Evolutionary conservation across 2,329 filamentous ascomycete species (phyloP).

Genomic region (Mycosphaerelloides madeirae): DNA sequence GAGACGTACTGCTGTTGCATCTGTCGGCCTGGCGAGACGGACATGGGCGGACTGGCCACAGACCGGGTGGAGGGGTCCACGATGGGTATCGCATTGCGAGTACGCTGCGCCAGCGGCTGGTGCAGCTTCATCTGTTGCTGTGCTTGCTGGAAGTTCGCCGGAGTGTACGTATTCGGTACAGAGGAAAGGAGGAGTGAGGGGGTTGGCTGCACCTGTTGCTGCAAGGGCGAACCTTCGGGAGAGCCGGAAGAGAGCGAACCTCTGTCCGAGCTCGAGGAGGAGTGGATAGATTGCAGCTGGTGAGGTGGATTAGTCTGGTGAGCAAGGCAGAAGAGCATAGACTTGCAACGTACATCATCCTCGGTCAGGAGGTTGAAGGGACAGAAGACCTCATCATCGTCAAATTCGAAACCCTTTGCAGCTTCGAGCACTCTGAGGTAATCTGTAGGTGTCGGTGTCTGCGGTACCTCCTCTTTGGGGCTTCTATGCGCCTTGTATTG

Average conservation of each 20-base stretch:
- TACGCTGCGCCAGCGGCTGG: conserved; percentile 82
- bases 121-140: conserved; percentile 72
- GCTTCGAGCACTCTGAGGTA: conserved; percentile 89
- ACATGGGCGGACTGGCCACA: conserved; percentile 81
- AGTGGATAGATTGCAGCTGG: conserved; percentile 82
- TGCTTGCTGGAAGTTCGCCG: conserved; percentile 58
- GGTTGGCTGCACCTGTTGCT: conserved; percentile 70
- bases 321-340: conserved; percentile 10
- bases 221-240: conserved; percentile 83
- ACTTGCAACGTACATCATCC: conserved; percentile 65
- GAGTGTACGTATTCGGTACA: conserved; percentile 40
- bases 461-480: conserved; percentile 82
- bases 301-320: conserved; percentile 34
- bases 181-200: conserved; percentile 68
- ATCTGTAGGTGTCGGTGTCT: conserved; percentile 67
- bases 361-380: conserved; percentile 81
- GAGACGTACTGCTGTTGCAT: conserved; percentile 53
- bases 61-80: conserved; percentile 92
- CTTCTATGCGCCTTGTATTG: conserved; percentile 74
- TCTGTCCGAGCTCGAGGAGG: conserved; percentile 78
- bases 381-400: conserved; percentile 95
- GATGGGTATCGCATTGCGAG: conserved; percentile 94
- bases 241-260: conserved; percentile 94
- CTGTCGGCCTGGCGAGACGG: conserved; percentile 58
- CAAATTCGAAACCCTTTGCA: conserved; percentile 87